Evolutionary conservation across 2,329 filamentous ascomycete species (phyloP).

Genomic region (Fusarium buharicum): DNA sequence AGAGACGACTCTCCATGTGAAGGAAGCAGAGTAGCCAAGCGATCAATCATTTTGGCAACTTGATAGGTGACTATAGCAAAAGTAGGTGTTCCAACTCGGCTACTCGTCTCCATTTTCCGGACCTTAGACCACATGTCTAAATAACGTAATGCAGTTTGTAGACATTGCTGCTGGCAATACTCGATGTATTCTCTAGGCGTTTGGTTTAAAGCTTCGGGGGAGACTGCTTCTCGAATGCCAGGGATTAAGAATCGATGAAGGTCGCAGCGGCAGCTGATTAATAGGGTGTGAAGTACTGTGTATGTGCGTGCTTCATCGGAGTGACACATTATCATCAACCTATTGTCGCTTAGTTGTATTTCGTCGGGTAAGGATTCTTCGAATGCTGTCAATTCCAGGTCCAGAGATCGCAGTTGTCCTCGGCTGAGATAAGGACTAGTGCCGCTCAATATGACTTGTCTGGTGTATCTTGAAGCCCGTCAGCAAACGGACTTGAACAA

Average conservation of each 20-base stretch:
- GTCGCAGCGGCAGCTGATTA: slow-evolving; percentile 41
- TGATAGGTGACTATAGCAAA: slow-evolving; percentile 31
- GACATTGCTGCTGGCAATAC: slow-evolving; percentile 33
- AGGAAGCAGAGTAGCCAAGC: slow-evolving; percentile 17
- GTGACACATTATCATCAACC: slow-evolving; percentile 43
- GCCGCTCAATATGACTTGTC: slow-evolving; percentile 31
- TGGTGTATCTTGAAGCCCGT: slow-evolving; percentile 21
- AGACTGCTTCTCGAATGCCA: slow-evolving; percentile 40
- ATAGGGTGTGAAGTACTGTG: slow-evolving; percentile 26
- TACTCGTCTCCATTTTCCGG: slow-evolving; percentile 24
- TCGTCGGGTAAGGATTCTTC: slow-evolving; percentile 36
- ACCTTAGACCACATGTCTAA: slow-evolving; percentile 34
- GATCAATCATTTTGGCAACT: slow-evolving; percentile 34
- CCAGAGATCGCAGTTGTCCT: slow-evolving; percentile 18
- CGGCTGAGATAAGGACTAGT: slow-evolving; percentile 30
- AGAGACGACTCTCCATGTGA: slow-evolving; percentile 16
- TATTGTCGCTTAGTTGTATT: slow-evolving; percentile 21
- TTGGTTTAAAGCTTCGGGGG: slow-evolving; percentile 12
- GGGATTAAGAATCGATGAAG: slow-evolving; percentile 43
- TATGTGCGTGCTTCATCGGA: slow-evolving; percentile 39
- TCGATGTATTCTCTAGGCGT: slow-evolving; percentile 31
- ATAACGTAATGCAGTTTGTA: slow-evolving; percentile 8
- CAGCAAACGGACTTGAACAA: fast-evolving
- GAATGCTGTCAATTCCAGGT: slow-evolving; percentile 36
- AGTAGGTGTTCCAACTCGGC: slow-evolving; percentile 11